Base-by-base conservation (phyloP, 257 asterid species). In the Nicotiana undulata region DNA sequence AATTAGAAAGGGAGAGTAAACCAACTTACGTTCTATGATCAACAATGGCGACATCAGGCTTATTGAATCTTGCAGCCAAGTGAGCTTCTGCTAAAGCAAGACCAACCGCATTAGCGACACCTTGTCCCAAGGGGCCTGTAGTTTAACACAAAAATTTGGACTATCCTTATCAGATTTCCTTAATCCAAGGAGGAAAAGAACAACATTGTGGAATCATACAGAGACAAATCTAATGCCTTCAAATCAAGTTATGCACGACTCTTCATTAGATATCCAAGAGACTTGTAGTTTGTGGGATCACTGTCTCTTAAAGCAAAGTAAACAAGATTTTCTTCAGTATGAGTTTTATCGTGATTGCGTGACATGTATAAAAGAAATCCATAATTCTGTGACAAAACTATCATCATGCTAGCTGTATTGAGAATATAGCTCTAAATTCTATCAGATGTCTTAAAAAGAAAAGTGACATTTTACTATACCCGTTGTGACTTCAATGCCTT, bases 41-140 rank as follows among this genome's bases (percentile, higher is more conserved):
- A 26, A 88, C 90, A 22, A 86, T 64, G 12, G 84, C 26, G 74
- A 85, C 61, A 79, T 90, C 93, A 1, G 91, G 90, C 70, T 88
- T 90, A 65, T 88, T 90, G 82, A 79, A 90, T 84, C 92, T 85
- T 6, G 88, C 89, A 59, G 90, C 91, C 55, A 90, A 83, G 80
- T 88, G 92, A 44, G 88, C 88, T 86, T 90, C 93, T 29, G 90
- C 92, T 5, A 90, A 85, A 29, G 93, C 91, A 59, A 90, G 83
- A 60, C 93, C 93, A 52, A 90, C 93, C 4, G 93, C 93, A 81
- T 90, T 90, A 18, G 90, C 89, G 6, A 90, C 89, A 12, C 92
- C 92, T 87, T 88, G 93, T 75, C 93, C 93, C 66, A 90, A 89
- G 15, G 92, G 93, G 53, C 93, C 93, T 90, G 61, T 72, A 56